Percentiles rank a stretch among this genome's conserved stretches.
Conservation (phyloP, 805 yeast genomes). For the Monosporozyma servazzii region DNA sequence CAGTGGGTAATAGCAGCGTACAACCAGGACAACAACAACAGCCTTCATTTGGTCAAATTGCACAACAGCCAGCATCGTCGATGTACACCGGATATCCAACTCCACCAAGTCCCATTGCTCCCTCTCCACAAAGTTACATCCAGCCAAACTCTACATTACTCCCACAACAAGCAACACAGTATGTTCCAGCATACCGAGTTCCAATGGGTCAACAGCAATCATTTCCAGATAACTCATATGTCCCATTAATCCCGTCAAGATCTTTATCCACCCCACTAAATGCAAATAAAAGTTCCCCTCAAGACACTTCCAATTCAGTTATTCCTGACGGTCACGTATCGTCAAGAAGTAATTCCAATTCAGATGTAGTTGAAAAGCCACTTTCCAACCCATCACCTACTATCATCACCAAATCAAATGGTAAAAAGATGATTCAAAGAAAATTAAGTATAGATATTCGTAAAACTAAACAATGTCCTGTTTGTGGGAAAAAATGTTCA, state of each 20-base stretch:
- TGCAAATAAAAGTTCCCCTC: background rate
- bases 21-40: background rate
- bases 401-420: background rate
- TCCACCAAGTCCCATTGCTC: background rate
- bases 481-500: slow-evolving; percentile 69
- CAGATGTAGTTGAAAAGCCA: background rate
- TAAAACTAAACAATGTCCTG: slow-evolving; percentile 33
- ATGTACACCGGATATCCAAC: background rate
- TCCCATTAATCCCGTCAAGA: background rate
- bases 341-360: background rate
- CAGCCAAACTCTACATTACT: background rate
- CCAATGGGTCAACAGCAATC: background rate
- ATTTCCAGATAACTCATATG: background rate
- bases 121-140: background rate
- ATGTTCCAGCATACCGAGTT: background rate
- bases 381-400: background rate
- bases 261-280: background rate
- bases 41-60: background rate
- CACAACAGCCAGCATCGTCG: background rate
- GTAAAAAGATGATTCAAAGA: slow-evolving; percentile 3
- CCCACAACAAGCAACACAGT: background rate
- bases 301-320: too few relatives aligned
- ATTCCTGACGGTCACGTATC: background rate
- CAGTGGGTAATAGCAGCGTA: background rate
- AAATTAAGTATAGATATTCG: slow-evolving; percentile 7